phyloP scores from a whole-genome alignment of 768 basidiomycete genomes.

The Inosperma sp. region DNA sequence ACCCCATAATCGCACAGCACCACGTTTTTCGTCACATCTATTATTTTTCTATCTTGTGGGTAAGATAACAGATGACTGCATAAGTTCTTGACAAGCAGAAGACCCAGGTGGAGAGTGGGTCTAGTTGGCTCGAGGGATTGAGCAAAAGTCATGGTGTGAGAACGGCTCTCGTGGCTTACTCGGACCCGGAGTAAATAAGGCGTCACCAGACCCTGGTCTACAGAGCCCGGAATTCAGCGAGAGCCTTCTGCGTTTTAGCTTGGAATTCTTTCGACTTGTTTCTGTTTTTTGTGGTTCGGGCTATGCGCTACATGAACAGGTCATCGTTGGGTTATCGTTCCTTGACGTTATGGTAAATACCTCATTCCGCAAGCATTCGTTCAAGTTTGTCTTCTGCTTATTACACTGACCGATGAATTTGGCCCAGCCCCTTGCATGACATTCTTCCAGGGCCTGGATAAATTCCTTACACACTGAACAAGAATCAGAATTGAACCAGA shows the following conservation, averaged over 20 bases:
- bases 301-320: constrained; percentile 43
- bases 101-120: not conserved
- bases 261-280: constrained; percentile 54
- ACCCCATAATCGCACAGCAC: too few relatives aligned
- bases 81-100: not conserved
- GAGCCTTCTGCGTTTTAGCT: constrained; percentile 53
- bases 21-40: too few relatives aligned
- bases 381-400: constrained; percentile 59
- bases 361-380: constrained; percentile 67
- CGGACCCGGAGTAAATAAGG: too few relatives aligned
- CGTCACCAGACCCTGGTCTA: not conserved
- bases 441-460: constrained; percentile 69
- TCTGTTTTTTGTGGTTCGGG: constrained; percentile 56
- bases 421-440: constrained; percentile 60
- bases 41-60: too few relatives aligned
- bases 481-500: not conserved
- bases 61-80: too few relatives aligned
- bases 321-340: constrained; percentile 10
- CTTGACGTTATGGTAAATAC: constrained; percentile 33
- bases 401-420: constrained; percentile 71
- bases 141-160: constrained; percentile 1
- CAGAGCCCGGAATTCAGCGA: constrained; percentile 56
- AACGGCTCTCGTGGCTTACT: too few relatives aligned
- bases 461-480: constrained; percentile 65
- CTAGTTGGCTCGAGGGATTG: constrained; percentile 55